These are phyloP conservation scores for Zygnema circumcarinatum DNA, from an alignment of 139 green algal species.

Conservation along the genomic window DNA sequence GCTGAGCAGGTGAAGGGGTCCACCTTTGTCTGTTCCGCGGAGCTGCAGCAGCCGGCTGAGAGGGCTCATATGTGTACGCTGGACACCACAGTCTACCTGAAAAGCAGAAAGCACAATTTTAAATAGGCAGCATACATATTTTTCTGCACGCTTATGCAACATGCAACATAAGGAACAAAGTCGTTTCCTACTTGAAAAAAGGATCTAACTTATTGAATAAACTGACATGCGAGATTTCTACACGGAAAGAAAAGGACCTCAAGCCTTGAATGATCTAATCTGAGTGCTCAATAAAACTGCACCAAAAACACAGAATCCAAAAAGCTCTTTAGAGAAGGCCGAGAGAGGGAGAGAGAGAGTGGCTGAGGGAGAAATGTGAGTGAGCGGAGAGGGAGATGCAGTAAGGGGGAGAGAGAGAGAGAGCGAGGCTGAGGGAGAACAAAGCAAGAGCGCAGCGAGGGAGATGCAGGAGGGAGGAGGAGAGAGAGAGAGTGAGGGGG, in stretches of 20 bases:
- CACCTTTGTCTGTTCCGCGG: constrained; percentile 41
- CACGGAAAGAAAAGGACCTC: no score
- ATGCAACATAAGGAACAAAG: no score
- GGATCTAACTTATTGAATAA: no score
- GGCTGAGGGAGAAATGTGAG: neutral
- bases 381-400: neutral
- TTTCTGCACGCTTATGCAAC: no score
- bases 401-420: neutral
- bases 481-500: neutral
- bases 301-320: no score
- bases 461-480: neutral
- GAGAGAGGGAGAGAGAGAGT: neutral
- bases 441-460: neutral
- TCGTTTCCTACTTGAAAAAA: no score
- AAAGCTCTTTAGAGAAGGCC: no score
- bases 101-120: no score
- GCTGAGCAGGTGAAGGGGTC: constrained; percentile 55
- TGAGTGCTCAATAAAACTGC: no score
- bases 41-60: neutral
- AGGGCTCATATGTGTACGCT: neutral
- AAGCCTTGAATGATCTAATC: no score
- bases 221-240: no score
- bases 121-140: no score
- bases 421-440: neutral
- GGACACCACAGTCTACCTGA: neutral